A percentile compares a stretch with the other conserved stretches of the same genome.
Evolutionary conservation across 2,329 filamentous ascomycete genomes (phyloP).

Genomic region (Pochonia chlamydosporia): DNA sequence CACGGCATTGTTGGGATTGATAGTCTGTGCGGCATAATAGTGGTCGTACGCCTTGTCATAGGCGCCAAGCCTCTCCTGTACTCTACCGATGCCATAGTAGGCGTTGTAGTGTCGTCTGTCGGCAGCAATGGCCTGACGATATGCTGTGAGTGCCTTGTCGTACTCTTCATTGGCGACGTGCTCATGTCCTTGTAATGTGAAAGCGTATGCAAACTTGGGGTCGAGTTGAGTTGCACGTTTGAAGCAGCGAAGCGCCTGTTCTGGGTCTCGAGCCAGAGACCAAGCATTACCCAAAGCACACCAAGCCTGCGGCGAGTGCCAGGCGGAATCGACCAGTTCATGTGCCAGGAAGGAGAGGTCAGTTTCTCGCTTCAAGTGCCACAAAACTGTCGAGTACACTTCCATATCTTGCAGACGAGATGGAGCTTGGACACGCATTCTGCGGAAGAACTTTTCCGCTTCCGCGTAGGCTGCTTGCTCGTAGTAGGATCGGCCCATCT

Average conservation of each 20-base stretch:
- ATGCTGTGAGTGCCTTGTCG: constrained; percentile 85
- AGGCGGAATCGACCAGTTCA: constrained; percentile 79
- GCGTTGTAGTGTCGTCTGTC: constrained; percentile 93
- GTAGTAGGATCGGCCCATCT: constrained; percentile 85
- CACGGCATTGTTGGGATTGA: constrained; percentile 92
- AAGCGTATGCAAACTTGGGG: constrained; percentile 88
- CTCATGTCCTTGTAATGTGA: constrained; percentile 92
- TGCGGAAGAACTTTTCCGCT: constrained; percentile 79
- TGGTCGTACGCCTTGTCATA: constrained; percentile 88
- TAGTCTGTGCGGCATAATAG: constrained; percentile 78
- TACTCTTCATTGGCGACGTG: constrained; percentile 95
- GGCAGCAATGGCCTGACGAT: constrained; percentile 77
- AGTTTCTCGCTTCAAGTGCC: constrained; percentile 90
- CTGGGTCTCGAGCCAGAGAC: constrained; percentile 86
- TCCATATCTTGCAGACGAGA: constrained; percentile 92
- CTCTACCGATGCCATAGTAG: constrained; percentile 84
- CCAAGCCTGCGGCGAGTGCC: constrained; percentile 91
- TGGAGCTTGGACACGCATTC: constrained; percentile 72
- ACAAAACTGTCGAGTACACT: constrained; percentile 96
- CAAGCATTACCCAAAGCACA: constrained; percentile 93
- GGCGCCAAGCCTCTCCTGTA: constrained; percentile 86
- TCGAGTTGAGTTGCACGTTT: constrained; percentile 88
- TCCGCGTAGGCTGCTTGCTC: constrained; percentile 83
- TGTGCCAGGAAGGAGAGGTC: constrained; percentile 90
- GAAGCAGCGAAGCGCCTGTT: constrained; percentile 92